phyloP scores from a whole-genome alignment of 2,329 filamentous ascomycete species.

The Juglanconis sp. region DNA sequence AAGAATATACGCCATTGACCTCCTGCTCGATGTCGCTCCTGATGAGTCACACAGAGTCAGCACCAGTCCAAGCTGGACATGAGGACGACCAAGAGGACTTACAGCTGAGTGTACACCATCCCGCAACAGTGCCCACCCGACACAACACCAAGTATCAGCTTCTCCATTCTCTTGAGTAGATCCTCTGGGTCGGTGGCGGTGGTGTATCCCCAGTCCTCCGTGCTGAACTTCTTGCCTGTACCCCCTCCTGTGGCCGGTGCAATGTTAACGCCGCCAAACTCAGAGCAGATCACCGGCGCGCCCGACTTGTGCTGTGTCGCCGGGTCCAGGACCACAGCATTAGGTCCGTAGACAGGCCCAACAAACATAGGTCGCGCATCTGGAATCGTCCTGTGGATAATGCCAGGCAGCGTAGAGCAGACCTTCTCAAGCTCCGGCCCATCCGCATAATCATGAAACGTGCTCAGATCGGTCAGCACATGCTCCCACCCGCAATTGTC shows the following conservation, averaged over 20 bases:
- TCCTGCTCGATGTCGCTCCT: conserved; percentile 64
- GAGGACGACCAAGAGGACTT: conserved; percentile 27
- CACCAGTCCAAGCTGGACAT: background rate
- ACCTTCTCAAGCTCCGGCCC: conserved; percentile 51
- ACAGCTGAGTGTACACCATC: conserved; percentile 66
- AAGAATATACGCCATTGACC: conserved; percentile 64
- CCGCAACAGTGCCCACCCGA: conserved; percentile 56
- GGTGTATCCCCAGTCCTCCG: conserved; percentile 65
- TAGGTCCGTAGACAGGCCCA: conserved; percentile 33
- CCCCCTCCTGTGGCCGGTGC: conserved; percentile 40
- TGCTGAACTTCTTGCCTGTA: conserved; percentile 29
- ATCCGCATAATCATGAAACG: conserved; percentile 67
- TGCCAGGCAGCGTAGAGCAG: conserved; percentile 50
- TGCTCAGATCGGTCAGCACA: conserved; percentile 60
- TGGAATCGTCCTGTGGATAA: conserved; percentile 42
- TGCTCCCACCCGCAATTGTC: conserved; percentile 74
- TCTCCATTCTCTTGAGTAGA: conserved; percentile 55
- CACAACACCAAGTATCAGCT: conserved; percentile 56
- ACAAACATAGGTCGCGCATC: conserved; percentile 54
- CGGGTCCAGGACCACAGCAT: conserved; percentile 31
- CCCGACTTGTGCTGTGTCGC: conserved; percentile 50
- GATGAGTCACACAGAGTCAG: conserved; percentile 7
- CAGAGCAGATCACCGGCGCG: conserved; percentile 62
- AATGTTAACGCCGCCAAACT: conserved; percentile 69
- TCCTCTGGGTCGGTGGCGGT: conserved; percentile 60